Conservation (phyloP, 2,329 filamentous ascomycete genomes). For the Escovopsis sp. region DNA sequence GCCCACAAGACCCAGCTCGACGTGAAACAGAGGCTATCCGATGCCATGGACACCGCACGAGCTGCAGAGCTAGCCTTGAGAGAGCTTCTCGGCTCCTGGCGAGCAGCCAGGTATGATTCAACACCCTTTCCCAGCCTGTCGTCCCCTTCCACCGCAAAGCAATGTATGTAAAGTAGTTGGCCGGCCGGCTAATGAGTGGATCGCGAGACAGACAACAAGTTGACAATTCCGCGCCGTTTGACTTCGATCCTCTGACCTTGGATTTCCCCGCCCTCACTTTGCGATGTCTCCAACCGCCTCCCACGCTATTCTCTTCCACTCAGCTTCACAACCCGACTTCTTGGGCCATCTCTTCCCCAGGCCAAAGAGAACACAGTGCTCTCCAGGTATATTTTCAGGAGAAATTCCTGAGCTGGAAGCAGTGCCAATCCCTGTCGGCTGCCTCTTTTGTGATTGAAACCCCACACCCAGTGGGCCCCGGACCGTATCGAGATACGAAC, state of each 20-base stretch:
- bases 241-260: slow-evolving; percentile 73
- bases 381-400: slow-evolving; percentile 51
- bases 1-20: slow-evolving; percentile 48
- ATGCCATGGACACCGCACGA: slow-evolving; percentile 62
- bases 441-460: slow-evolving; percentile 35
- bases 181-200: slow-evolving; percentile 6
- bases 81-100: slow-evolving; percentile 67
- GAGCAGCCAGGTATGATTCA: slow-evolving; percentile 64
- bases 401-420: slow-evolving; percentile 51
- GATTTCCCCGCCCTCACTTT: slow-evolving; percentile 78
- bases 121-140: not conserved
- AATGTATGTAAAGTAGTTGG: too few species aligned
- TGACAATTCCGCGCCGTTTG: slow-evolving; percentile 44
- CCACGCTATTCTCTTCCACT: slow-evolving; percentile 67
- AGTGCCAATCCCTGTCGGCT: slow-evolving; percentile 33
- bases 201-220: slow-evolving; percentile 32
- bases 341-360: slow-evolving; percentile 68
- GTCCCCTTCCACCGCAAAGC: too few species aligned
- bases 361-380: slow-evolving; percentile 56
- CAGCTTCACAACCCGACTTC: slow-evolving; percentile 65
- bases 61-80: slow-evolving; percentile 74
- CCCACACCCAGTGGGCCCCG: slow-evolving; percentile 28
- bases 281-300: slow-evolving; percentile 63
- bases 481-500: slow-evolving; percentile 25
- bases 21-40: slow-evolving; percentile 45